phyloP scores from a whole-genome alignment of 2,329 filamentous ascomycete genomes.

The Cadophora luteo-olivacea region DNA sequence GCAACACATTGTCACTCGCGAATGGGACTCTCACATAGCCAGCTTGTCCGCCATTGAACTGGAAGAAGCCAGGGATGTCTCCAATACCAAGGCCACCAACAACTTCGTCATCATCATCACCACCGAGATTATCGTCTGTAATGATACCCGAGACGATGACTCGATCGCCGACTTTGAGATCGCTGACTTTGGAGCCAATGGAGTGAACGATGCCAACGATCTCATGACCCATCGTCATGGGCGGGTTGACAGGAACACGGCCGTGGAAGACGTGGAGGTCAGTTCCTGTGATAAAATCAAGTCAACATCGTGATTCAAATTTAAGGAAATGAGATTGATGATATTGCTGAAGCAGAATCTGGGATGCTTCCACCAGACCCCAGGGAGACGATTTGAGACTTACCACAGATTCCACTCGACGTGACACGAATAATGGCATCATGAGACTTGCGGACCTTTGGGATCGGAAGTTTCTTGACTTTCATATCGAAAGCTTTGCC shows the following conservation, averaged over 20 bases:
- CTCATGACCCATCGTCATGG: constrained; percentile 55
- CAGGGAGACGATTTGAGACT: neutral
- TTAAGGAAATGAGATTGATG: neutral
- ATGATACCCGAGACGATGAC: constrained; percentile 58
- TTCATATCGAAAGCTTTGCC: constrained; percentile 54
- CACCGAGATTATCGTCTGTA: constrained; percentile 56
- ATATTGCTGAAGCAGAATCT: neutral
- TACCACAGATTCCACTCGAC: constrained; percentile 57
- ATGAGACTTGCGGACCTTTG: constrained; percentile 48
- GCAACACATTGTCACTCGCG: constrained; percentile 80
- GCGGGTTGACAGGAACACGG: constrained; percentile 40
- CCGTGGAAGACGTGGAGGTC: constrained; percentile 60
- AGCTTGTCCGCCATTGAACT: constrained; percentile 78
- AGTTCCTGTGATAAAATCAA: constrained; percentile 35
- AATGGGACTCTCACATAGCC: constrained; percentile 84
- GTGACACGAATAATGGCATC: constrained; percentile 57
- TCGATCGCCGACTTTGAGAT: constrained; percentile 54
- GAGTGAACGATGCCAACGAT: constrained; percentile 56
- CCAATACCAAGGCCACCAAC: constrained; percentile 50
- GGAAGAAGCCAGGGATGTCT: neutral
- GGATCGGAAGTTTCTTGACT: constrained; percentile 56
- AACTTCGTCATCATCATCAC: constrained; percentile 47
- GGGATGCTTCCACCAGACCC: neutral
- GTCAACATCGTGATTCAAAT: neutral
- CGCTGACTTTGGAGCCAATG: constrained; percentile 51